These are phyloP conservation scores for Lizonia empirigonia DNA, from an alignment of 2,329 filamentous ascomycete genomes.

Conservation along the genomic window DNA sequence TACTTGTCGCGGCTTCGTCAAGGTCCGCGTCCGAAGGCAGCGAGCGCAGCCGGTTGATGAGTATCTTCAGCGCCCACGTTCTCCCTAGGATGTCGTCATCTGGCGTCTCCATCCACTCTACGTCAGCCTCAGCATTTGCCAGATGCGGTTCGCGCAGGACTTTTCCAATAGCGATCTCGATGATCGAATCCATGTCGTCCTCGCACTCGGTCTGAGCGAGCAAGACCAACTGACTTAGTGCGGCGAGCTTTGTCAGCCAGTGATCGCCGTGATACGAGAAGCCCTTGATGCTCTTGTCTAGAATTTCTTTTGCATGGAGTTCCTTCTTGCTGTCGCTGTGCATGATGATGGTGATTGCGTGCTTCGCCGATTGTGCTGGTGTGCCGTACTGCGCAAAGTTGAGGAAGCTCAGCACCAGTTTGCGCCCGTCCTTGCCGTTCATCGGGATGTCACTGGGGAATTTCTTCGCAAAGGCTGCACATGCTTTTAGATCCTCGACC, in stretches of 20 bases:
- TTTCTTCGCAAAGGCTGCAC: conserved; percentile 85
- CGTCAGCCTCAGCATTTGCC: conserved; percentile 61
- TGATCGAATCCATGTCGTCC: conserved; percentile 71
- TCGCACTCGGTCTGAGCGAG: conserved; percentile 75
- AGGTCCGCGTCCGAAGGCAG: conserved; percentile 53
- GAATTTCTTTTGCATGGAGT: conserved; percentile 81
- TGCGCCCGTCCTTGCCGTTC: conserved; percentile 63
- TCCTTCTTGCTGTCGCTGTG: conserved; percentile 77
- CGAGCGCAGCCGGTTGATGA: conserved; percentile 83
- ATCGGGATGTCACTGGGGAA: conserved; percentile 81
- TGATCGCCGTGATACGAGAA: conserved; percentile 74
- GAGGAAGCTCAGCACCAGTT: conserved; percentile 79
- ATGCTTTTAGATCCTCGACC: conserved; percentile 93
- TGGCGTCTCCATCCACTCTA: conserved; percentile 60
- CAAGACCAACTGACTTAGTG: conserved; percentile 76
- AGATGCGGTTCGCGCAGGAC: conserved; percentile 71
- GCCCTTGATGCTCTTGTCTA: conserved; percentile 75
- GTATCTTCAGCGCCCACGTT: conserved; percentile 78
- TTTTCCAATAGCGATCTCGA: conserved; percentile 76
- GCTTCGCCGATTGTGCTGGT: conserved; percentile 84
- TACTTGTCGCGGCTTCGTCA: conserved; percentile 61
- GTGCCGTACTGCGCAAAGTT: conserved; percentile 82
- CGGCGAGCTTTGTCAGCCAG: conserved; percentile 75
- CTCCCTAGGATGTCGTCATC: conserved; percentile 86
- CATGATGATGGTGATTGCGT: conserved; percentile 89